These are phyloP conservation scores for Talaromyces funiculosus DNA, from an alignment of 2,329 filamentous ascomycete genomes.

Conservation along the genomic window DNA sequence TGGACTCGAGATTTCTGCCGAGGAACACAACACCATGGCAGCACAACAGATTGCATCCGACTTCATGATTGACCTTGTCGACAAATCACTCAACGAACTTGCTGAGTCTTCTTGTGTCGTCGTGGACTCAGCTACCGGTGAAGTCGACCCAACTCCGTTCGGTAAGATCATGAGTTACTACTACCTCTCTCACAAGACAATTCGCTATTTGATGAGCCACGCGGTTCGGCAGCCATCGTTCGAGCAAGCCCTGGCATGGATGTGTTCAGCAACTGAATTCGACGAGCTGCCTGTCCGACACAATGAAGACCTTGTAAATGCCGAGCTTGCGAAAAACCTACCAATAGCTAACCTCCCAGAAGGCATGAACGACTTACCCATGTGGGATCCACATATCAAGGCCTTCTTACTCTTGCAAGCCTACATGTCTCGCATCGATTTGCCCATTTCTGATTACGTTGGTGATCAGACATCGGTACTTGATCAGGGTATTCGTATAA, in stretches of 20 bases:
- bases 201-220: constrained; percentile 73
- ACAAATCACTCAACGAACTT: constrained; percentile 75
- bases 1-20: constrained; percentile 84
- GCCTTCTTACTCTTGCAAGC: constrained; percentile 90
- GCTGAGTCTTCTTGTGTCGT: constrained; percentile 78
- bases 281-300: constrained; percentile 96
- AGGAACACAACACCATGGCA: constrained; percentile 81
- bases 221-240: constrained; percentile 72
- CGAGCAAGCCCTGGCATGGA: constrained; percentile 80
- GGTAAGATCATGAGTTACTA: constrained; percentile 99
- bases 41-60: constrained; percentile 87
- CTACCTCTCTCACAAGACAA: constrained; percentile 92
- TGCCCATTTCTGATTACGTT: constrained; percentile 95
- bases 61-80: constrained; percentile 90
- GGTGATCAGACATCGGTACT: constrained; percentile 84
- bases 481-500: constrained; percentile 93
- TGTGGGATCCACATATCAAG: constrained; percentile 99
- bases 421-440: constrained; percentile 84
- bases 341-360: constrained; percentile 56
- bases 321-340: constrained; percentile 75
- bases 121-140: constrained; percentile 71
- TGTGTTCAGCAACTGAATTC: constrained; percentile 90
- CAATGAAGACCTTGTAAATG: constrained; percentile 97
- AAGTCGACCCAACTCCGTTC: constrained; percentile 81
- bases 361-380: constrained; percentile 61